phyloP scores from a whole-genome alignment of 2,329 filamentous ascomycete species.

The Elsinoe ampelina region DNA sequence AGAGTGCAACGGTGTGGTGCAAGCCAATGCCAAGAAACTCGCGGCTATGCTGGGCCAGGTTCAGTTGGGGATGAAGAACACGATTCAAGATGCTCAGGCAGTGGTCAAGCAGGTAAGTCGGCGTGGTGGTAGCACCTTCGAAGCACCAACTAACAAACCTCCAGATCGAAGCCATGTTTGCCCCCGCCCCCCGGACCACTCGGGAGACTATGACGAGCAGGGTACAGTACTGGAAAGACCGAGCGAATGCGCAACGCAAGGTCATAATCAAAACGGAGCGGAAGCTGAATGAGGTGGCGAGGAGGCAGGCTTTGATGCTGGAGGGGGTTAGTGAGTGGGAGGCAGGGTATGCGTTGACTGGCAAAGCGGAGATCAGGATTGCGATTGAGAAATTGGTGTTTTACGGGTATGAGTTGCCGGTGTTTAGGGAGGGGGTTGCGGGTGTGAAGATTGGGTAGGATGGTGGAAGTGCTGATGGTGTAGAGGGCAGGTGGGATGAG shows the following conservation, averaged over 20 bases:
- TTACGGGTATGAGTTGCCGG: background rate
- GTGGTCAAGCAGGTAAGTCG: background rate
- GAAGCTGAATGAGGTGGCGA: background rate
- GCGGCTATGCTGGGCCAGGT: too few species aligned
- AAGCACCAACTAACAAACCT: background rate
- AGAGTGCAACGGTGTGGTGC: too few species aligned
- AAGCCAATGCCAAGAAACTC: too few species aligned
- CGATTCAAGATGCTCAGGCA: background rate
- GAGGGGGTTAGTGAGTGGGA: background rate
- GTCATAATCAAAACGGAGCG: background rate
- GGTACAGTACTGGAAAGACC: background rate
- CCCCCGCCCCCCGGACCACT: background rate
- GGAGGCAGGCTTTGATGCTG: background rate
- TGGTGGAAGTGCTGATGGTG: too few species aligned
- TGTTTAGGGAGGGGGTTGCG: too few species aligned
- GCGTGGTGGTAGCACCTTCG: background rate
- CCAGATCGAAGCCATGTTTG: background rate
- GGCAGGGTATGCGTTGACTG: background rate
- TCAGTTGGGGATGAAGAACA: too few species aligned
- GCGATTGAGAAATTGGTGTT: background rate
- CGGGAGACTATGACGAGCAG: too few species aligned
- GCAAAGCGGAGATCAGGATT: background rate
- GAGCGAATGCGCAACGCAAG: background rate
- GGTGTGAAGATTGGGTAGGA: too few species aligned
- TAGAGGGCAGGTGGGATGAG: too few species aligned